Evolutionary conservation across 371 early-diverging fungal genomes (phyloP), one percentile per base, ranked within the genome.

Genomic region (Mortierella sp.): DNA sequence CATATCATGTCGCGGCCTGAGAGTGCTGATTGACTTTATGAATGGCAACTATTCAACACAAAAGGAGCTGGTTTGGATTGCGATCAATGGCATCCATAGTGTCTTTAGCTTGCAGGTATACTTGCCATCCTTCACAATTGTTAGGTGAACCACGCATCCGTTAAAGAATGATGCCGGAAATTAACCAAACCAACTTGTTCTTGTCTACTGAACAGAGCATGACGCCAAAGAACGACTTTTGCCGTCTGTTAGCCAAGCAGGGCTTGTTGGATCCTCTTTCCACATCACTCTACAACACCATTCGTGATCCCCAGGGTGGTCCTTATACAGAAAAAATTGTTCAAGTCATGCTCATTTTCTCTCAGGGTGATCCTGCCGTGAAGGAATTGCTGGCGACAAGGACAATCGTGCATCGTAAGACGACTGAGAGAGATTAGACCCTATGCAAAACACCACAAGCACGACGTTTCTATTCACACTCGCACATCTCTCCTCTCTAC

Each of bases 171-270:
- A 34, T 34, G 34, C 34, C 10, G 34, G 34, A 4, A 34, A 34
- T 34, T 34, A 34, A 10, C 10, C 34, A 34, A 7, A 34, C 19
- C 65, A 14, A 64, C 39, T 42, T 58, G 27, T 31, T 7, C 12
- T 27, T 41, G 16, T 16, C 1, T 57, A n/a, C 42, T 43, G 6
- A 21, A 24, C 48, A 82, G 80, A 79, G 82, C 18, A 52, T 84
- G 52, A 84, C 85, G 0, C 86, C 89, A 3, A 82, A 84, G 52
- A 86, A 85, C 55, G 86, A 87, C 53, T 84, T 87, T 50, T 89
- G 85, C 64, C 79, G 80, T 14, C 47, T 87, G 54, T 73, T 87
- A 34, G 82, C 83, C 14, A 85, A 84, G 46, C 78, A 79, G 58
- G 84, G 84, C 0, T 49, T 88, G 2, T 52, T 88, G 26, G 82